Evolutionary conservation across 2,329 filamentous ascomycete species (phyloP), one percentile per base, ranked within the genome.

Genomic region (Trichoderma asperellum): DNA sequence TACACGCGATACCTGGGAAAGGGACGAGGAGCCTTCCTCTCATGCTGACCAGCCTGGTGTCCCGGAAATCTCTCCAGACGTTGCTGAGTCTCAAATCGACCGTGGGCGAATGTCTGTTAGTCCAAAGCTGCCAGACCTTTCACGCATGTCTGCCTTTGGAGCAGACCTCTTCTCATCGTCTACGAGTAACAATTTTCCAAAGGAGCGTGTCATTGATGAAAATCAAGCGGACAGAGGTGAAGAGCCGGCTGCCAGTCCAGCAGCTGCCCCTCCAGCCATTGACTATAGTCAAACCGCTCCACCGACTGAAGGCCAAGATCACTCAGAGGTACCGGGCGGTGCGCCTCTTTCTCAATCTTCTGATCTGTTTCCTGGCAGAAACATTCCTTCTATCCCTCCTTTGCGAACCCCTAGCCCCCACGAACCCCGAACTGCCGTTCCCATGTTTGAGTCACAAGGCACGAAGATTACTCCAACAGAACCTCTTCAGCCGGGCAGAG

Each of bases 101-200:
- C 65, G 65, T 18, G 53, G 60, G 5, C 60, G 53, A 37, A 56
- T 58, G 56, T 70, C 68, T 37, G 57, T 61, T 2, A 70, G 68
- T 24, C 68, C 68, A 16, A 60, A 63, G 55, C 59, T 60, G 37
- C 69, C 62, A 2, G 69, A 68, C 37, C 52, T 91, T 4, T 81
- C 83, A 14, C 86, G 88, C 32, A 81, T 90, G 80, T 90, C 88
- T 53, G 82, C 82, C 1, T 90, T 90, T 75, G 87, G 87, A 1
- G 80, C 85, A 53, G 87, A 89, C 69, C 81, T 90, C 55, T 89
- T 89, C 71, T 49, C 64, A 24, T 21, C 64, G 16, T 59, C 64
- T 11, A 6, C 27, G 10, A 59, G 55, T 40, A 59, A 29, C 49
- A 52, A 4, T 18, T 12, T 58, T 35, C 37, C 21, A 24, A 49